Percentiles rank a stretch among this genome's conserved stretches.
Evolutionary conservation across 2,329 filamentous ascomycete species (phyloP).

Genomic region (Nakataea oryzae): DNA sequence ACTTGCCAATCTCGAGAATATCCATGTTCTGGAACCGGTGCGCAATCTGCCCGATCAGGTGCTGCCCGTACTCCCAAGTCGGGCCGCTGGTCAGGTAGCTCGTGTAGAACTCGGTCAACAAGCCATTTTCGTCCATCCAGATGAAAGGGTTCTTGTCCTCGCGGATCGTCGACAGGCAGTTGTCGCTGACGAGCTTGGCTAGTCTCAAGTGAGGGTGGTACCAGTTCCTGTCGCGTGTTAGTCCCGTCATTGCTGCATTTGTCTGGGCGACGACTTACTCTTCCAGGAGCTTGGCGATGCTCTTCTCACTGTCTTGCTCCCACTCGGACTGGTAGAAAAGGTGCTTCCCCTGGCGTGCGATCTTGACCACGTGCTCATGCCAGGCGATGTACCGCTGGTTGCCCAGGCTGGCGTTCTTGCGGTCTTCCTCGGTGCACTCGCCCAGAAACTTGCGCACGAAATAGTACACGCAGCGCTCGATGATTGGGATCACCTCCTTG

Average conservation of each 20-base stretch:
- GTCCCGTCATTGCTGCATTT: slow-evolving; percentile 7
- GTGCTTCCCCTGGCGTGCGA: background rate
- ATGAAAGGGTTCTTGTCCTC: slow-evolving; percentile 15
- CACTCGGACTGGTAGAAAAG: background rate
- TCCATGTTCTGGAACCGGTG: slow-evolving; percentile 24
- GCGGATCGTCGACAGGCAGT: slow-evolving; percentile 6
- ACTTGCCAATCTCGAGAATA: slow-evolving; percentile 24
- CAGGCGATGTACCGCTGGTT: background rate
- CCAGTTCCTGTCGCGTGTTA: slow-evolving; percentile 14
- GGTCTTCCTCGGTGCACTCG: background rate
- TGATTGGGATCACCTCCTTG: background rate
- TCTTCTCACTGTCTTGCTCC: background rate
- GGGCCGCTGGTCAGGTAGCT: slow-evolving; percentile 10
- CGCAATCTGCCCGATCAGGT: slow-evolving; percentile 18
- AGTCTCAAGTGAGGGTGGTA: slow-evolving; percentile 8
- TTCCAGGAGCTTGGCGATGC: background rate
- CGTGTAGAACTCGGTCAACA: slow-evolving; percentile 19
- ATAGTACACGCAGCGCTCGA: background rate
- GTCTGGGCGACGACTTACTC: no score
- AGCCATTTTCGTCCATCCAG: slow-evolving; percentile 18
- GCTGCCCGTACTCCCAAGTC: slow-evolving; percentile 14
- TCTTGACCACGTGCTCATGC: background rate
- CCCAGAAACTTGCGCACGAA: background rate
- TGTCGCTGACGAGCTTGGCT: slow-evolving; percentile 5
- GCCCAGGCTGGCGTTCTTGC: background rate